Conservation (phyloP, 75 land plant genomes). For the Sequoiadendron giganteum region DNA sequence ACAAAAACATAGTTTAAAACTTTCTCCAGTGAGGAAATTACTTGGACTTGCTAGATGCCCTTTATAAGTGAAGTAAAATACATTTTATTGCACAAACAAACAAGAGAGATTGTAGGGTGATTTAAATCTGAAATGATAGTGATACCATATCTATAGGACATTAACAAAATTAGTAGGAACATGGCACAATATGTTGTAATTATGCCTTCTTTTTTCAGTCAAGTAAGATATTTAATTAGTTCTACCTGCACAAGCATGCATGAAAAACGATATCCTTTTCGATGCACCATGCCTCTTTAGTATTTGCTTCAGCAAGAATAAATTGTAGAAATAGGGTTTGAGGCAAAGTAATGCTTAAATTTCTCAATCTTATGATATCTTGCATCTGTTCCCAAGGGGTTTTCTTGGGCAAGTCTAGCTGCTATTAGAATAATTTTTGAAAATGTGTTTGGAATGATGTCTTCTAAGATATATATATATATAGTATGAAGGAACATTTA, state of each 20-base stretch:
- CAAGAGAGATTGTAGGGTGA: too few species aligned
- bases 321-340: background rate
- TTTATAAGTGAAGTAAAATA: background rate
- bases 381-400: background rate
- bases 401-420: background rate
- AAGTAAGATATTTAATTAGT: background rate
- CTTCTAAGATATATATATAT: background rate
- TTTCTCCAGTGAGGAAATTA: background rate
- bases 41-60: background rate
- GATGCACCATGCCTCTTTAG: background rate
- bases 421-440: background rate
- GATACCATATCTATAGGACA: too few species aligned
- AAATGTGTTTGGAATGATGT: background rate
- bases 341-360: background rate
- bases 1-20: background rate
- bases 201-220: background rate
- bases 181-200: background rate
- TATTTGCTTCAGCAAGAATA: background rate
- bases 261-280: background rate
- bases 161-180: background rate
- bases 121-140: too few species aligned
- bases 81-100: background rate
- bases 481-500: background rate
- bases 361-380: background rate
- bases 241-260: background rate